Conservation (phyloP, 2,329 filamentous ascomycete genomes). For the Nothophoma quercina region DNA sequence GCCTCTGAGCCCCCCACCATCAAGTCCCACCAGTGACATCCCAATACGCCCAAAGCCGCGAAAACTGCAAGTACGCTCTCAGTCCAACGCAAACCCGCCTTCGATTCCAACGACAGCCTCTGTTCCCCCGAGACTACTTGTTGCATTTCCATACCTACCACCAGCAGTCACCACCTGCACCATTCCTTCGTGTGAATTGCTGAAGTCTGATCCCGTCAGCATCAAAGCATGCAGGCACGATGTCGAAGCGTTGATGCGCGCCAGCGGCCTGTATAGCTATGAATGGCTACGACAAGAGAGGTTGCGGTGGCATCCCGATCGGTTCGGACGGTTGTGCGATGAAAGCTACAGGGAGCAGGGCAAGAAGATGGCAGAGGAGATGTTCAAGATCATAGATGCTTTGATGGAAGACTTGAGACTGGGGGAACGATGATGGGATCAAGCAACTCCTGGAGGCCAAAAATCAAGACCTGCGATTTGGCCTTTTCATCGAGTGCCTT, state of each 20-base stretch:
- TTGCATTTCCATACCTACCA: conserved; percentile 43
- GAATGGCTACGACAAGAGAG: conserved; percentile 48
- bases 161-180: conserved; percentile 30
- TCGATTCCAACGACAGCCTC: conserved; percentile 44
- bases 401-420: conserved; percentile 34
- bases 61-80: conserved; percentile 42
- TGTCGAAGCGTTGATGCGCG: conserved; percentile 40
- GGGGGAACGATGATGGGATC: no score
- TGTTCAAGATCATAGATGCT: conserved; percentile 47
- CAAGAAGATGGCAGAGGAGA: conserved; percentile 43
- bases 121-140: conserved; percentile 33
- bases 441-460: no score
- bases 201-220: conserved; percentile 33
- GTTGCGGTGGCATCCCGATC: conserved; percentile 48
- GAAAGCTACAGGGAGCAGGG: conserved; percentile 43
- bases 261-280: conserved; percentile 44
- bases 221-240: conserved; percentile 47
- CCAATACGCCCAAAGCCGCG: conserved; percentile 24
- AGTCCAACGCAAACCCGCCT: conserved; percentile 42
- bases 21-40: neutral
- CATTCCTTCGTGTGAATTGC: conserved; percentile 29
- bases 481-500: no score
- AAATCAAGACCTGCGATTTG: no score
- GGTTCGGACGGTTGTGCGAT: conserved; percentile 45
- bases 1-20: neutral